A percentile compares a stretch with the other conserved stretches of the same genome.
phyloP scores from a whole-genome alignment of 2,329 filamentous ascomycete species.

The Xylariales sp. region DNA sequence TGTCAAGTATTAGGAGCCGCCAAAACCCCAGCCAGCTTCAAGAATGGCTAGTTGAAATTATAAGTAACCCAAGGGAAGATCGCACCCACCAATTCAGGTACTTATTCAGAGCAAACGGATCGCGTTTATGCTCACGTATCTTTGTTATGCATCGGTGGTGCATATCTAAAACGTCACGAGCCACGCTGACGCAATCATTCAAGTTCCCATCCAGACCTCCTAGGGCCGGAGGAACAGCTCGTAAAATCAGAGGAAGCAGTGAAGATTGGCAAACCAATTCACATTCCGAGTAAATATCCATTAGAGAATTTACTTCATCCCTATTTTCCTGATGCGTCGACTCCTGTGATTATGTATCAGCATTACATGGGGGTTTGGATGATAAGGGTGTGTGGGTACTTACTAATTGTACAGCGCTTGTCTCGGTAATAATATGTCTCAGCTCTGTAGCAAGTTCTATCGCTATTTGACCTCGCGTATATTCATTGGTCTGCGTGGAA shows the following conservation, averaged over 20 bases:
- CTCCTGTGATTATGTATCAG: too few relatives aligned
- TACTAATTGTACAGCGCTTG: constrained; percentile 8
- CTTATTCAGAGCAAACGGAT: neutral
- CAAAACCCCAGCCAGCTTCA: neutral
- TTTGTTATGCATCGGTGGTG: neutral
- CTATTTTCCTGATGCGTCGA: too few relatives aligned
- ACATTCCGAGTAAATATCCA: constrained; percentile 26
- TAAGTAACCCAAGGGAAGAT: neutral
- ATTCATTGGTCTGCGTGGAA: constrained; percentile 9
- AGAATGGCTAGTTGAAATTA: neutral
- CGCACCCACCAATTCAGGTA: neutral
- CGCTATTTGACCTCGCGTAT: constrained; percentile 14
- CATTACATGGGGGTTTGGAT: too few relatives aligned
- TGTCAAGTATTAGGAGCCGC: constrained; percentile 9
- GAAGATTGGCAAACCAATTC: constrained; percentile 30
- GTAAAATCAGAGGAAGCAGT: constrained; percentile 26
- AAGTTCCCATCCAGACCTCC: too few relatives aligned
- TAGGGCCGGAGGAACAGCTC: constrained; percentile 18
- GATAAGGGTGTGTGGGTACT: too few relatives aligned
- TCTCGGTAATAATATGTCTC: constrained; percentile 13
- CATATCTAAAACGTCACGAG: neutral
- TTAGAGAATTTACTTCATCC: too few relatives aligned
- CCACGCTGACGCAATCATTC: neutral
- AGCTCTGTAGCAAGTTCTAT: constrained; percentile 15
- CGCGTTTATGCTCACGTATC: neutral